Base-by-base conservation (phyloP, 192 early-diverging fungal species). In the Funneliformis geosporum region DNA sequence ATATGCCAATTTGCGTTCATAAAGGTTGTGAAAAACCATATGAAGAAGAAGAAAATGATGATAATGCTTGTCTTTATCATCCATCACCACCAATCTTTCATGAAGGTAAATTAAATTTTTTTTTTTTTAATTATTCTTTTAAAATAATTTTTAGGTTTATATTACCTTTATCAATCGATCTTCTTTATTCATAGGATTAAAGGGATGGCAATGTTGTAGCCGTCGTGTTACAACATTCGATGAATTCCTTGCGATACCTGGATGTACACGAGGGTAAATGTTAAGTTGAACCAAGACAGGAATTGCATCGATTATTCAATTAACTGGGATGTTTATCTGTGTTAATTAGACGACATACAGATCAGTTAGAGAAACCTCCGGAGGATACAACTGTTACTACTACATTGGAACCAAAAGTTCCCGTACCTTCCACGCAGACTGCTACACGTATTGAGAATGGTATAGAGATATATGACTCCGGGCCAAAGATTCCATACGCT, bases 141-240 rank as follows among this genome's bases (percentile, higher is more conserved):
- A n/a, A 60, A 38, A 76, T 62, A 33, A 62, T 10, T 18, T 11
- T 38, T 23, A 40, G 38, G n/a, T 38, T 4, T 18, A 76, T 78
- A 21, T 39, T 0, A 9, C 4, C 2, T 0, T 40, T 21, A 69
- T 5, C 33, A 61, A 43, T 64, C 25, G 38, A 0, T 27, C 12
- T 62, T 21, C 8, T 59, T 16, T 59, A 10, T 23, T 12, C 43
- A 16, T 77, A 85, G 82, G 84, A 55, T 87, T 92, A 60, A 94
- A 96, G 86, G 95, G 96, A 60, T 99, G 96, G 96, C 91, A 91
- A 61, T 99, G 98, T 86, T 99, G 98, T 86, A 84, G 88, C 33
- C 95, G 96, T 73, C 90, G 95, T 43, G 96, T 97, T 73, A 85
- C 83, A 42, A 92, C 94, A 64, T 99, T 99, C 81, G 93, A 98